These are phyloP conservation scores for Chrysoporthe austroafricana DNA, from an alignment of 2,329 filamentous ascomycete genomes.

Conservation along the genomic window DNA sequence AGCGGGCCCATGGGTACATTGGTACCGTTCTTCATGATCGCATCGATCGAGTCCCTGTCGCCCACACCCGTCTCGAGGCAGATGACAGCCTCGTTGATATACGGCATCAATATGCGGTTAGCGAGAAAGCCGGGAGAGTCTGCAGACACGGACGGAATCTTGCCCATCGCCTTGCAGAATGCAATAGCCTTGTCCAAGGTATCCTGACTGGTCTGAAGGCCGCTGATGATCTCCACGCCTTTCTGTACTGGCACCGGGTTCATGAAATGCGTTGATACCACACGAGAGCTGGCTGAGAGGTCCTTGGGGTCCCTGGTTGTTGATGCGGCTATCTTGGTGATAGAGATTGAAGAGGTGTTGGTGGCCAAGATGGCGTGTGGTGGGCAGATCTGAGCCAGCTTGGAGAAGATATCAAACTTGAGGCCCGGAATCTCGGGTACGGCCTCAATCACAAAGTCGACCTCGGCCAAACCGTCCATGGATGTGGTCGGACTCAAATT, in stretches of 20 bases:
- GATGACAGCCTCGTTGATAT: constrained; percentile 97
- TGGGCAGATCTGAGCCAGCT: constrained; percentile 80
- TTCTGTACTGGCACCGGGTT: constrained; percentile 97
- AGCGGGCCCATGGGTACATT: constrained; percentile 98
- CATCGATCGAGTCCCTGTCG: constrained; percentile 87
- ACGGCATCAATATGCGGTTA: constrained; percentile 97
- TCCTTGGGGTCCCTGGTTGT: constrained; percentile 80
- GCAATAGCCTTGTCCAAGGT: constrained; percentile 82
- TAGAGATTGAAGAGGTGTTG: constrained; percentile 98
- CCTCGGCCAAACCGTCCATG: constrained; percentile 76
- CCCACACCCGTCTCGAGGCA: constrained; percentile 94
- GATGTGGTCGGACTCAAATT: constrained; percentile 72
- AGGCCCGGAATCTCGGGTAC: constrained; percentile 89
- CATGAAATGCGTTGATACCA: constrained; percentile 98
- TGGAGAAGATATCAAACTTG: constrained; percentile 85
- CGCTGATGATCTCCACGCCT: constrained; percentile 96
- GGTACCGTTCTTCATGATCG: constrained; percentile 99
- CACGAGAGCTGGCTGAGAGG: constrained; percentile 79
- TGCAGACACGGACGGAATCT: constrained; percentile 83
- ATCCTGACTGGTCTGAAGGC: constrained; percentile 81
- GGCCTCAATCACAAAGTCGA: constrained; percentile 97
- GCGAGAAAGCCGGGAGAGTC: constrained; percentile 94
- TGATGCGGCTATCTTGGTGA: constrained; percentile 91
- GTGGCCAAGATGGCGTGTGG: constrained; percentile 90
- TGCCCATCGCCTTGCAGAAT: constrained; percentile 92